These are phyloP conservation scores for Candida sakaeoensis DNA, from an alignment of 805 yeast species.

Conservation along the genomic window DNA sequence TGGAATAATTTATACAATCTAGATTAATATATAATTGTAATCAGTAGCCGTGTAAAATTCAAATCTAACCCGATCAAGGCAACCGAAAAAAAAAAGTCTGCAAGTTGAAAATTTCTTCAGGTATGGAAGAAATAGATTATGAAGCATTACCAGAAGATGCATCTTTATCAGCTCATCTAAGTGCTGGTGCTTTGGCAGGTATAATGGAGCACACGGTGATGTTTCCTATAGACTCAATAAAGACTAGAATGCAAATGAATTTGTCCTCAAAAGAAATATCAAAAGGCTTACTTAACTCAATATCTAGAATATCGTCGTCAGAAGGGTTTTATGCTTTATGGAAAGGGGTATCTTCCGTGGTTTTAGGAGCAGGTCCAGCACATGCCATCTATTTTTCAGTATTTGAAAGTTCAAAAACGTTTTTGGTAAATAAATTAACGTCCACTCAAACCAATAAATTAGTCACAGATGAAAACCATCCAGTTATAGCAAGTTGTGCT, in stretches of 20 bases:
- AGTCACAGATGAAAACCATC: slow-evolving; percentile 66
- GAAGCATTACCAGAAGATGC: slow-evolving; percentile 89
- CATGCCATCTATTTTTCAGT: slow-evolving; percentile 97
- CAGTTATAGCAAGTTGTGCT: slow-evolving; percentile 77
- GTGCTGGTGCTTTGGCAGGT: slow-evolving; percentile 98
- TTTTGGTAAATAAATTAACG: slow-evolving; percentile 43
- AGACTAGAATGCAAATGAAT: slow-evolving; percentile 85
- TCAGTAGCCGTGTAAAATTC: slow-evolving; percentile 6
- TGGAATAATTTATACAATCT: slow-evolving; percentile 11
- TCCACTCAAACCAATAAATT: slow-evolving; percentile 32
- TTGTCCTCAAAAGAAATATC: slow-evolving; percentile 16
- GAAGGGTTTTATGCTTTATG: slow-evolving; percentile 89
- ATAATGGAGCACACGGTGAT: slow-evolving; percentile 96
- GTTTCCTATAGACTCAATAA: slow-evolving; percentile 96
- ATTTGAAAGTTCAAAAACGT: slow-evolving; percentile 74
- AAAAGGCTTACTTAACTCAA: slow-evolving; percentile 57
- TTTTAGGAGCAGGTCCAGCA: slow-evolving; percentile 98
- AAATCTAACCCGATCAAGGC: slow-evolving; percentile 8
- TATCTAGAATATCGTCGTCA: slow-evolving; percentile 70
- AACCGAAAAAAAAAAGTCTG: slow-evolving; percentile 2
- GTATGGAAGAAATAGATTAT: slow-evolving; percentile 67
- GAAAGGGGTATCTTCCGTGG: slow-evolving; percentile 91
- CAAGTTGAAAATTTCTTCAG: background rate
- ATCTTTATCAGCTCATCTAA: slow-evolving; percentile 72
- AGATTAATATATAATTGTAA: background rate